Conservation (phyloP, 2,329 filamentous ascomycete genomes). For the Talaromyces amestolkiae region DNA sequence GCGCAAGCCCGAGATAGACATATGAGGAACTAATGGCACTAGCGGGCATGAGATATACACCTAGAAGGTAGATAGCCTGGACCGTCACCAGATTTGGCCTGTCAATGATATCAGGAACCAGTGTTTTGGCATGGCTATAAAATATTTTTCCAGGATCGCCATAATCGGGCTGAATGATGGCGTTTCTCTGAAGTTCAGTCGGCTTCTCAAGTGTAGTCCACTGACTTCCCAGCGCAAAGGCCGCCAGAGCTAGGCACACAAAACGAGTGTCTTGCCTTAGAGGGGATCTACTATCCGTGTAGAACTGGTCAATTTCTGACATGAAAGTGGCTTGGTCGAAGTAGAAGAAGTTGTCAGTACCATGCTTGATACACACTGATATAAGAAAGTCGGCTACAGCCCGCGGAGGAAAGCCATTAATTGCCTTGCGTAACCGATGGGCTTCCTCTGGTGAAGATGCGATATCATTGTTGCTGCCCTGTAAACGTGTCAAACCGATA, state of each 20-base stretch:
- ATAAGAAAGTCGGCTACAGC: not conserved
- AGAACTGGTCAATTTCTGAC: not conserved
- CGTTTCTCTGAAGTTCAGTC: conserved; percentile 21
- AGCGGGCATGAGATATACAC: conserved; percentile 37
- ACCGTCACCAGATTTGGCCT: conserved; percentile 32
- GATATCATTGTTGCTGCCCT: not conserved
- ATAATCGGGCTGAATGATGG: conserved; percentile 12
- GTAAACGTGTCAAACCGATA: not conserved
- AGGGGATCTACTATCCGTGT: not conserved
- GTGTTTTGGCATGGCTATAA: conserved; percentile 28
- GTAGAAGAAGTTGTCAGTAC: conserved; percentile 1
- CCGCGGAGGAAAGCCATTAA: not conserved
- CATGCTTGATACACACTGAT: not conserved
- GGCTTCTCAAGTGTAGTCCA: not conserved
- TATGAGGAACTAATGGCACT: conserved; percentile 36
- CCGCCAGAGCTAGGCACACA: conserved; percentile 18
- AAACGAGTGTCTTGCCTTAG: conserved; percentile 29
- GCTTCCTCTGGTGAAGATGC: not conserved
- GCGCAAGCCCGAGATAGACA: conserved; percentile 45
- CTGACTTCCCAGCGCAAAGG: not conserved
- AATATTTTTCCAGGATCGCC: conserved; percentile 33
- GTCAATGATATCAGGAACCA: conserved; percentile 38
- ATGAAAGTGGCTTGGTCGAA: conserved; percentile 1
- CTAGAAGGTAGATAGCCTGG: conserved; percentile 34
- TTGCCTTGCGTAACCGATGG: not conserved